A percentile compares a stretch with the other conserved stretches of the same genome.
These are phyloP conservation scores for Fusarium coicis DNA, from an alignment of 2,329 filamentous ascomycete species.

Conservation along the genomic window DNA sequence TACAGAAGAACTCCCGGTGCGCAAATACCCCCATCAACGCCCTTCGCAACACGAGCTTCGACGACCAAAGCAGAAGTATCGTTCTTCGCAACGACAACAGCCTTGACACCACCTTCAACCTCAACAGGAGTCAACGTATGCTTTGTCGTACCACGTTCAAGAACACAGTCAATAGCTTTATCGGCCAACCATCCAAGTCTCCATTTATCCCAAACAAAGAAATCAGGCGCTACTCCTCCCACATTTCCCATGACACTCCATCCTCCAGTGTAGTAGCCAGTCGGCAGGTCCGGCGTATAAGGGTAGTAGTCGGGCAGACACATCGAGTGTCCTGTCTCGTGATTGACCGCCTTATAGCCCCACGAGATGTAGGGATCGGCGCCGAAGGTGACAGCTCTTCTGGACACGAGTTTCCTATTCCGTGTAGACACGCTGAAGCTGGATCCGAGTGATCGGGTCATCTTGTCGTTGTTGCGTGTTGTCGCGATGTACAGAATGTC, in stretches of 20 bases:
- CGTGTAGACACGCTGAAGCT: slow-evolving; percentile 4
- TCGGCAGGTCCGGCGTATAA: slow-evolving; percentile 25
- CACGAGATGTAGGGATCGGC: slow-evolving; percentile 46
- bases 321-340: slow-evolving; percentile 53
- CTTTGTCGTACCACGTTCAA: slow-evolving; percentile 36
- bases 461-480: slow-evolving; percentile 3
- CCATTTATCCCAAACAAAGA: slow-evolving; percentile 55
- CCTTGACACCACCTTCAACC: slow-evolving; percentile 13
- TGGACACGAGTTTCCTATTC: slow-evolving; percentile 6
- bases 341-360: slow-evolving; percentile 50
- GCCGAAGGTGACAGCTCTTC: slow-evolving; percentile 48
- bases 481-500: slow-evolving; percentile 33
- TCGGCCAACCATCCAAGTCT: slow-evolving; percentile 52
- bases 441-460: slow-evolving; percentile 11
- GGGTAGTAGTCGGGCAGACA: slow-evolving; percentile 53
- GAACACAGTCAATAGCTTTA: slow-evolving; percentile 48
- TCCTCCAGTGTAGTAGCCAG: slow-evolving; percentile 49
- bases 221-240: slow-evolving; percentile 49
- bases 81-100: slow-evolving; percentile 18
- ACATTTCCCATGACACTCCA: slow-evolving; percentile 53
- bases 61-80: slow-evolving; percentile 45
- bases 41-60: slow-evolving; percentile 43
- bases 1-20: slow-evolving; percentile 51
- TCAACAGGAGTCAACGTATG: slow-evolving; percentile 39
- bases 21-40: slow-evolving; percentile 45